Evolutionary conservation across 2,329 filamentous ascomycete genomes (phyloP).

Genomic region (Calonectria pseudoreteaudii): DNA sequence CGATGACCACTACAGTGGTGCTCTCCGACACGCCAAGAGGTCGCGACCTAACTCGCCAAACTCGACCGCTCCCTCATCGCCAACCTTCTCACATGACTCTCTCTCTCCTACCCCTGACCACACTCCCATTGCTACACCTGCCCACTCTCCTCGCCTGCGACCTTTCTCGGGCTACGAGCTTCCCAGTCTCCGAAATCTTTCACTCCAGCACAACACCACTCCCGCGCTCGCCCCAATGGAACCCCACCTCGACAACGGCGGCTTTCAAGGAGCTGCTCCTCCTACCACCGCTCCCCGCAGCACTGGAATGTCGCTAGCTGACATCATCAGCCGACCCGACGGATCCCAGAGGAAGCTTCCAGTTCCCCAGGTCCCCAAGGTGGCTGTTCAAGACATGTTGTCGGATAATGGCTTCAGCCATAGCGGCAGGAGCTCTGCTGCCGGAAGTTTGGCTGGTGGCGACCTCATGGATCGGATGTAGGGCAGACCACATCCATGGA

Average conservation of each 20-base stretch:
- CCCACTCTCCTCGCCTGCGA: slow-evolving; percentile 91
- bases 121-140: slow-evolving; percentile 97
- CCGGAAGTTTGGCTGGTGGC: slow-evolving; percentile 80
- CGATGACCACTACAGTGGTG: slow-evolving; percentile 80
- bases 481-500: slow-evolving; percentile 35
- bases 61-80: slow-evolving; percentile 94
- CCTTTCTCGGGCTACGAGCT: slow-evolving; percentile 84
- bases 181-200: slow-evolving; percentile 81
- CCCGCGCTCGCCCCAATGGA: slow-evolving; percentile 71
- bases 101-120: slow-evolving; percentile 96
- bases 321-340: slow-evolving; percentile 92
- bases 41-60: slow-evolving; percentile 94
- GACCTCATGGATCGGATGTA: slow-evolving; percentile 72
- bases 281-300: slow-evolving; percentile 64
- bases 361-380: slow-evolving; percentile 89
- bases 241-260: slow-evolving; percentile 61
- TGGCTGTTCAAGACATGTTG: slow-evolving; percentile 87
- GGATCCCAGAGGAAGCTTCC: slow-evolving; percentile 91
- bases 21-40: slow-evolving; percentile 81
- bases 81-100: slow-evolving; percentile 96
- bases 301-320: slow-evolving; percentile 83
- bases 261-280: slow-evolving; percentile 62
- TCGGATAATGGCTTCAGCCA: slow-evolving; percentile 75
- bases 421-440: slow-evolving; percentile 82
- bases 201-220: slow-evolving; percentile 63